Conservation (phyloP, 345 rosid species). For the Odontarrhena argentea region DNA sequence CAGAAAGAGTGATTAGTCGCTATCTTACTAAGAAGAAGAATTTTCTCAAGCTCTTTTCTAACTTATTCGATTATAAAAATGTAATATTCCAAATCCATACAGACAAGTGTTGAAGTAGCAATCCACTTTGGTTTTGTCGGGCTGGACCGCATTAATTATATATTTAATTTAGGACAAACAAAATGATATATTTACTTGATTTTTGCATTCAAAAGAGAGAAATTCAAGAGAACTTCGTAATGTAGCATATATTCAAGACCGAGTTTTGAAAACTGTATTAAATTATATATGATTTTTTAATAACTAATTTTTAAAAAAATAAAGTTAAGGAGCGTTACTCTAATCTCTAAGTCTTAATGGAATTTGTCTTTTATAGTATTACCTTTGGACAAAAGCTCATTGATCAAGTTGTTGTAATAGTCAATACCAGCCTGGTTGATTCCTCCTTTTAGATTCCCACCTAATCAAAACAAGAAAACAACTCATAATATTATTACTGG, state of each 20-base stretch:
- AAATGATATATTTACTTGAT: background rate
- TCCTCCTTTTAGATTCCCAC: conserved; percentile 55
- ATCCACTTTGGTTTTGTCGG: background rate
- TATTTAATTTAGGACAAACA: too few species aligned
- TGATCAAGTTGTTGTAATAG: conserved; percentile 58
- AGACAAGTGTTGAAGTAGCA: background rate
- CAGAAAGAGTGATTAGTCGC: conserved; percentile 5
- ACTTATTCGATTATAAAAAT: background rate
- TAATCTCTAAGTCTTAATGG: background rate
- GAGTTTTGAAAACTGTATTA: background rate
- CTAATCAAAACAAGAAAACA: conserved; percentile 21
- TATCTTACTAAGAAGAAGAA: conserved; percentile 5
- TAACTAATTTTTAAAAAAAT: too few species aligned
- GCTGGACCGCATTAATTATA: background rate
- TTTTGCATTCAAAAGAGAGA: background rate
- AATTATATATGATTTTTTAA: too few species aligned
- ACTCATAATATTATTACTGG: background rate
- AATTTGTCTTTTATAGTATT: conserved; percentile 12
- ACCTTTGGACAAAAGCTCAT: conserved; percentile 49
- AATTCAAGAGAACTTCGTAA: too few species aligned
- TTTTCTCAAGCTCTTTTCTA: background rate
- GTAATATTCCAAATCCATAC: background rate
- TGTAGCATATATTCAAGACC: background rate
- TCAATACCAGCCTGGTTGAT: conserved; percentile 54
- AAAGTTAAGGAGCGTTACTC: conserved; percentile 11